Percentiles rank a stretch among this genome's conserved stretches.
These are phyloP conservation scores for Fomitiporia mediterranea DNA, from an alignment of 1,284 basidiomycete species.

Conservation along the genomic window DNA sequence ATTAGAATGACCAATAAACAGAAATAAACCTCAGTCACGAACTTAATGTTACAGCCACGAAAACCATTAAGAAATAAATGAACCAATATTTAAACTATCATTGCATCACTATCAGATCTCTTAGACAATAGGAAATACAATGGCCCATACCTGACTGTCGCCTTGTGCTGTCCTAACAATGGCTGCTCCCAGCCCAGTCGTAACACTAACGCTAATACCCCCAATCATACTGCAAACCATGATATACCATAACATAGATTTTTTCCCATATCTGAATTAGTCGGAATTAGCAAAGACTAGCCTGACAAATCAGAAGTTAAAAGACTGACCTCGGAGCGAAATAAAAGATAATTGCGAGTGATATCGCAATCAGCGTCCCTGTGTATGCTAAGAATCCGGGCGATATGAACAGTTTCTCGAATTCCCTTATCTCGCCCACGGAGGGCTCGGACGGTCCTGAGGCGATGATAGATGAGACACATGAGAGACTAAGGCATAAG, in stretches of 20 bases:
- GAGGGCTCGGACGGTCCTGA: slow-evolving; percentile 47
- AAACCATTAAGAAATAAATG: slow-evolving; percentile 51
- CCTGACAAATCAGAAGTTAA: background rate
- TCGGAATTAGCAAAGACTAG: background rate
- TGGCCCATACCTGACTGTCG: slow-evolving; percentile 32
- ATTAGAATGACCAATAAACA: slow-evolving; percentile 15
- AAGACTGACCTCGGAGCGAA: slow-evolving; percentile 35
- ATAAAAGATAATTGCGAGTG: slow-evolving; percentile 39
- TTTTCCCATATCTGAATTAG: slow-evolving; percentile 48
- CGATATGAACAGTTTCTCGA: slow-evolving; percentile 56
- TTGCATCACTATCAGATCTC: background rate
- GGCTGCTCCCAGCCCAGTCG: slow-evolving; percentile 59
- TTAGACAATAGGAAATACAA: background rate
- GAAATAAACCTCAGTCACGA: slow-evolving; percentile 18
- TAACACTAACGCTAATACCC: slow-evolving; percentile 63
- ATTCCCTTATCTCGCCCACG: slow-evolving; percentile 53
- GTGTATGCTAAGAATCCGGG: slow-evolving; percentile 61
- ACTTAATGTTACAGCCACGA: slow-evolving; percentile 50
- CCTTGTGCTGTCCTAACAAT: slow-evolving; percentile 62
- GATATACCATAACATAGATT: slow-evolving; percentile 63
- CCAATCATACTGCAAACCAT: slow-evolving; percentile 62
- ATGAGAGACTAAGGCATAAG: background rate
- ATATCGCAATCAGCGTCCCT: slow-evolving; percentile 33
- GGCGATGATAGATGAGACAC: too few species aligned
- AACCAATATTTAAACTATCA: slow-evolving; percentile 53